A percentile compares a stretch with the other conserved stretches of the same genome.
Evolutionary conservation across 176 grass and related monocot species (phyloP).

Genomic region (Neostapfia colusana): DNA sequence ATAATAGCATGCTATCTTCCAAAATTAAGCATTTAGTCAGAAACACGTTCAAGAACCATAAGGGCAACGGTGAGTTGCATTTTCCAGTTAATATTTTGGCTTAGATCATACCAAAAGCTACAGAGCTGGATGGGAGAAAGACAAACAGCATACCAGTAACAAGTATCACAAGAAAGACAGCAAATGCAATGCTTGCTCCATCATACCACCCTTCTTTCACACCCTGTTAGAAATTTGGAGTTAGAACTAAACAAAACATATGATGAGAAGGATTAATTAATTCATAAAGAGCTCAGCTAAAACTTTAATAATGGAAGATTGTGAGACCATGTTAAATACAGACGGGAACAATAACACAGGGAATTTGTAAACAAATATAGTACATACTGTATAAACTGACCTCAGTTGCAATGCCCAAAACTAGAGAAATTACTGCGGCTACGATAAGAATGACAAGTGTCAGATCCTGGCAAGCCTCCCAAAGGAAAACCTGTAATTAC

Average conservation of each 20-base stretch:
- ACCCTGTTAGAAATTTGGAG: conserved; percentile 60
- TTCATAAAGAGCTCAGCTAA: background rate
- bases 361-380: background rate
- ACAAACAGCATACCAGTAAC: conserved; percentile 78
- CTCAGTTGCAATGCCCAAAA: conserved; percentile 89
- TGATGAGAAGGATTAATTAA: conserved; percentile 19
- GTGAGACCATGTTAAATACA: conserved; percentile 11
- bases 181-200: conserved; percentile 90
- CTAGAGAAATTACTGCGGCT: conserved; percentile 77
- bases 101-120: background rate
- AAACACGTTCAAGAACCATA: background rate
- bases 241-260: conserved; percentile 41
- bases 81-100: conserved; percentile 8
- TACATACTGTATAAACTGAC: conserved; percentile 39
- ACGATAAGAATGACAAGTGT: conserved; percentile 89
- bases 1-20: background rate
- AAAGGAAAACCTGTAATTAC: conserved; percentile 75
- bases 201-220: conserved; percentile 97
- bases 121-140: background rate
- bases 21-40: conserved; percentile 1
- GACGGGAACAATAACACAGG: background rate
- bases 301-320: conserved; percentile 10
- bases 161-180: conserved; percentile 88
- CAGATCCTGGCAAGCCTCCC: conserved; percentile 93
- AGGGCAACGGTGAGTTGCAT: conserved; percentile 7